Evolutionary conservation across 106 monocot genomes (phyloP), one percentile per base, ranked within the genome.

Genomic region (Narthecium ossifragum): DNA sequence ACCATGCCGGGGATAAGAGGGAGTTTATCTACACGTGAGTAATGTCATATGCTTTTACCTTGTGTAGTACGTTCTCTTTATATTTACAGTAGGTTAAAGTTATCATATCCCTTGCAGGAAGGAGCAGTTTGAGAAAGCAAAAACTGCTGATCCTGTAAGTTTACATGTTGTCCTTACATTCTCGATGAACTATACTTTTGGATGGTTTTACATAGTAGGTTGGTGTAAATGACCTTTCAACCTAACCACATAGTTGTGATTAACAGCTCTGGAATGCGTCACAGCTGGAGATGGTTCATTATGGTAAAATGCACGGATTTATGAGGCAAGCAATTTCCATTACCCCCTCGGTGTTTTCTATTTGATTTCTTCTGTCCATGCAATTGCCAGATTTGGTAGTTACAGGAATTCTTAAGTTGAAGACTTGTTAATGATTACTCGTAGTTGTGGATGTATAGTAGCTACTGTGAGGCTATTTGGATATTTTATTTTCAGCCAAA

Each of bases 231-330:
- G n/a, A n/a, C n/a, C n/a, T n/a, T n/a, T n/a, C n/a, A n/a, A 17
- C 18, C 43, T 43, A 18, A 43, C 43, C 11, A 17, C 18, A 17
- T 43, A n/a, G n/a, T 18, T 17, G 43, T 43, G 43, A 43, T 43
- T 43, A 43, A 1, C 72, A 98, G 98, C 76, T 98, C 20, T 98
- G 98, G 98, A 98, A 98, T 91, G 98, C 98, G 45, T 84, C 87
- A 55, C 98, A 98, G 64, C 24, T 91, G 63, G 90, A 98, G 75
- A 87, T 98, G 98, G 90, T 98, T 34, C 81, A 82, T 57, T 55
- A 71, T 70, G 98, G 90, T 39, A 98, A 98, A 71, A 98, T 98
- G 98, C 98, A 98, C 64, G 98, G 98, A 18, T 98, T 98, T 70
- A 87, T 98, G 90, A 70, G 98, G 98, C 77, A 72, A 83, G 63